Percentiles rank a stretch among this genome's conserved stretches.
These are phyloP conservation scores for Aspergillus aculeatus DNA, from an alignment of 2,329 filamentous ascomycete species.

Conservation along the genomic window DNA sequence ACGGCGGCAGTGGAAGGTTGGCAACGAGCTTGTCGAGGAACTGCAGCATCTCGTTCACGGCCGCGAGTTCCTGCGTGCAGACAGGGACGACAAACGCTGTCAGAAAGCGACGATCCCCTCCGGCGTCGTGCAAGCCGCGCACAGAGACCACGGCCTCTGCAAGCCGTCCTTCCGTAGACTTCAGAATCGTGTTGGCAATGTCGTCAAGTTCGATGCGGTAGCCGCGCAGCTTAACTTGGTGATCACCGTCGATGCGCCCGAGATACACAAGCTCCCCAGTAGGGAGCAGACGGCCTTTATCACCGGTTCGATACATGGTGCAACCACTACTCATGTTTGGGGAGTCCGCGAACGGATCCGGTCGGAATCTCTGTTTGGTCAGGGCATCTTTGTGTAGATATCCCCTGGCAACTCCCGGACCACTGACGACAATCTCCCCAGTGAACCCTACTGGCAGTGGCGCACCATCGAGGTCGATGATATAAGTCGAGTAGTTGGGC, in stretches of 20 bases:
- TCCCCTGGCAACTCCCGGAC: conserved; percentile 6
- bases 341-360: neutral
- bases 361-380: neutral
- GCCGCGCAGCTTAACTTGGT: conserved; percentile 12
- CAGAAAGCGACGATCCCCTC: neutral
- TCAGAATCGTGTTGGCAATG: conserved; percentile 6
- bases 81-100: neutral
- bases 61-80: neutral
- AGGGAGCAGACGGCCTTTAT: conserved; percentile 10
- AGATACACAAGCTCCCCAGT: conserved; percentile 9
- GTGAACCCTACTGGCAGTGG: conserved; percentile 10
- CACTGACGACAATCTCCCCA: conserved; percentile 10
- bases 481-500: conserved; percentile 9
- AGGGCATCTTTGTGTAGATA: neutral
- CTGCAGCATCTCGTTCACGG: neutral
- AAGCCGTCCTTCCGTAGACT: conserved; percentile 2
- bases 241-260: conserved; percentile 11
- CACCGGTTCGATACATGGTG: conserved; percentile 9
- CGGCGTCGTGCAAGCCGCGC: neutral
- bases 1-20: neutral
- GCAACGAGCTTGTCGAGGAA: neutral
- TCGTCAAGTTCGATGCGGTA: conserved; percentile 10
- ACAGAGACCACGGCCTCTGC: conserved; percentile 6
- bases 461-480: conserved; percentile 3
- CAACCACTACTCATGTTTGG: neutral